These are phyloP conservation scores for Pachyrhizus erosus DNA, from an alignment of 306 rosid species.

Conservation along the genomic window DNA sequence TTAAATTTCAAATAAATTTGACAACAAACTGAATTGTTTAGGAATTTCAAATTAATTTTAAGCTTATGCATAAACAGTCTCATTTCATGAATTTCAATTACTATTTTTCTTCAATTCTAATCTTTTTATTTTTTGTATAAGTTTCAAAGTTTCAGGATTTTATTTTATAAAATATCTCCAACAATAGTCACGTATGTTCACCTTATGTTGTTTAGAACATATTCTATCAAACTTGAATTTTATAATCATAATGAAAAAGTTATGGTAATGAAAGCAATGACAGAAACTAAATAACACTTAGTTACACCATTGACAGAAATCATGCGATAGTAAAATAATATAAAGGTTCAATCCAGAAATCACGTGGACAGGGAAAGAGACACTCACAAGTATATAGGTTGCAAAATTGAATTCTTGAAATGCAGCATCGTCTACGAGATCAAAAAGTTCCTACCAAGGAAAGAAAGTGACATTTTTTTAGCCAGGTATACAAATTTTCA, in stretches of 20 bases:
- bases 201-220: background rate
- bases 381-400: conserved; percentile 73
- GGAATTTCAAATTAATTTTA: no score
- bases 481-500: conserved; percentile 52
- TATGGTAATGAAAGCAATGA: background rate
- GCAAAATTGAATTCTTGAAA: conserved; percentile 41
- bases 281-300: conserved; percentile 23
- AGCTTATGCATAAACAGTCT: no score
- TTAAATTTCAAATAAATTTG: no score
- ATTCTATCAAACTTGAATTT: background rate
- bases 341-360: conserved; percentile 35
- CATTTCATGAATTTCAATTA: no score
- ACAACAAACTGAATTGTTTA: no score
- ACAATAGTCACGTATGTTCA: background rate
- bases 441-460: conserved; percentile 63
- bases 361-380: conserved; percentile 15
- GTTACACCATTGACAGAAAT: conserved; percentile 25
- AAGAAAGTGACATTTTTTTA: conserved; percentile 38
- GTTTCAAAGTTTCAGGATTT: no score
- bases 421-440: conserved; percentile 63
- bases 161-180: no score
- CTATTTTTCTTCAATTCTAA: no score
- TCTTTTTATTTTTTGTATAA: no score
- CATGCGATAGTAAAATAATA: conserved; percentile 19
- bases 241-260: background rate